A percentile compares a stretch with the other conserved stretches of the same genome.
phyloP scores from a whole-genome alignment of 495 filamentous ascomycete species.

The Aspergillus asperescens region DNA sequence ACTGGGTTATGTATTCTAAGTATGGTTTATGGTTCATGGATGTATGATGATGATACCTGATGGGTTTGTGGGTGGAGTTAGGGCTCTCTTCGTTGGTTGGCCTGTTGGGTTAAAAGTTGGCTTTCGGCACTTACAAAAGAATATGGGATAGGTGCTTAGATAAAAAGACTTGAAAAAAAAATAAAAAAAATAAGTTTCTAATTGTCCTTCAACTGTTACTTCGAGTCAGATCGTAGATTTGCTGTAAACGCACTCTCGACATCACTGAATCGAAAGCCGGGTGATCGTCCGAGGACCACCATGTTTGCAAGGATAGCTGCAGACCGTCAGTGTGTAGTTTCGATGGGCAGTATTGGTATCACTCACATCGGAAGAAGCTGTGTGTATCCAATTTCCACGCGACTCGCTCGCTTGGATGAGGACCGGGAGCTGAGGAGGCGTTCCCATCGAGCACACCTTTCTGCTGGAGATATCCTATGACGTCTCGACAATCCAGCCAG shows the following conservation, averaged over 20 bases:
- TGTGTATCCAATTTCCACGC: conserved; percentile 8
- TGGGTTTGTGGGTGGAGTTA: no score
- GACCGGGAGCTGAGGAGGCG: neutral
- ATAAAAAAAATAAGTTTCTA: no score
- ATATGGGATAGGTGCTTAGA: no score
- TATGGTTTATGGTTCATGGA: no score
- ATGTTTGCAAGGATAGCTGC: conserved; percentile 10
- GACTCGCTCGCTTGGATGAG: neutral
- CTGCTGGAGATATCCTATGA: conserved; percentile 44
- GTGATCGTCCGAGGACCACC: conserved; percentile 17
- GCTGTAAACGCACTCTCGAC: conserved; percentile 15
- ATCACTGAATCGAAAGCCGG: conserved; percentile 15
- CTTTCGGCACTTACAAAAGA: no score
- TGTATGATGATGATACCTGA: no score
- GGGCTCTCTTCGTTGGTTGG: no score
- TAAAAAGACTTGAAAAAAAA: no score
- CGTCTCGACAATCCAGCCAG: conserved; percentile 68
- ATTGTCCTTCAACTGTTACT: no score
- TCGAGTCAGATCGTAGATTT: neutral
- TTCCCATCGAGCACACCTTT: conserved; percentile 14
- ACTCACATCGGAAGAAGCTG: conserved; percentile 14
- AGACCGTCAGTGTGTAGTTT: neutral
- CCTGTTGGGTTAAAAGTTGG: no score
- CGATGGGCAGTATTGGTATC: neutral
- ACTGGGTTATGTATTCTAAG: no score